Evolutionary conservation across 2,329 filamentous ascomycete species (phyloP).

Genomic region (Aureobasidium subglaciale): DNA sequence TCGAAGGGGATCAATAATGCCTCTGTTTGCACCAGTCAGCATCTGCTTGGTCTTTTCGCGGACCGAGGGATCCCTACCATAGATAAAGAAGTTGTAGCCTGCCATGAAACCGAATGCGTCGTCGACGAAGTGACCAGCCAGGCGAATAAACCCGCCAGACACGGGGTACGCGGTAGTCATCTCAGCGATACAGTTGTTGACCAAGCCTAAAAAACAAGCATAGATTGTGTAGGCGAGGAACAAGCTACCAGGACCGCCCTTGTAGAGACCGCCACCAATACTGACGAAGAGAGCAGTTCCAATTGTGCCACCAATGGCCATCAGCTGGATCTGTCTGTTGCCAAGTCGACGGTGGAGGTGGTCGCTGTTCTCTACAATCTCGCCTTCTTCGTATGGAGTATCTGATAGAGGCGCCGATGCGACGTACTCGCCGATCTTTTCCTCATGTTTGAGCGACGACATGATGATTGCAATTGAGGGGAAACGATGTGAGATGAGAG

Average conservation of each 20-base stretch:
- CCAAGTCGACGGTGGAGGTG: constrained; percentile 43
- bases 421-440: background rate
- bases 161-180: constrained; percentile 57
- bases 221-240: constrained; percentile 55
- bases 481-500: background rate
- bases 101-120: constrained; percentile 54
- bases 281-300: constrained; percentile 41
- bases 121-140: constrained; percentile 55
- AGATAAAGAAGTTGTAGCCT: too few species aligned
- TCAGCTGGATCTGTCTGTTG: constrained; percentile 37
- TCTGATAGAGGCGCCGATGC: background rate
- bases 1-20: constrained; percentile 42
- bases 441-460: background rate
- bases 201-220: constrained; percentile 43
- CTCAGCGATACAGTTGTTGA: constrained; percentile 53
- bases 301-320: constrained; percentile 38
- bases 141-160: constrained; percentile 52
- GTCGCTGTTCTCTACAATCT: constrained; percentile 28
- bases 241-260: constrained; percentile 44
- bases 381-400: constrained; percentile 18
- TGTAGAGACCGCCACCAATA: constrained; percentile 23
- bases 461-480: background rate
- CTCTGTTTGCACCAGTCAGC: too few species aligned
- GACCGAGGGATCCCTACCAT: too few species aligned
- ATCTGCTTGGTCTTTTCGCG: too few species aligned